Evolutionary conservation across 2,329 filamentous ascomycete species (phyloP), one percentile per base, ranked within the genome.

Genomic region (Septoria petroselini): DNA sequence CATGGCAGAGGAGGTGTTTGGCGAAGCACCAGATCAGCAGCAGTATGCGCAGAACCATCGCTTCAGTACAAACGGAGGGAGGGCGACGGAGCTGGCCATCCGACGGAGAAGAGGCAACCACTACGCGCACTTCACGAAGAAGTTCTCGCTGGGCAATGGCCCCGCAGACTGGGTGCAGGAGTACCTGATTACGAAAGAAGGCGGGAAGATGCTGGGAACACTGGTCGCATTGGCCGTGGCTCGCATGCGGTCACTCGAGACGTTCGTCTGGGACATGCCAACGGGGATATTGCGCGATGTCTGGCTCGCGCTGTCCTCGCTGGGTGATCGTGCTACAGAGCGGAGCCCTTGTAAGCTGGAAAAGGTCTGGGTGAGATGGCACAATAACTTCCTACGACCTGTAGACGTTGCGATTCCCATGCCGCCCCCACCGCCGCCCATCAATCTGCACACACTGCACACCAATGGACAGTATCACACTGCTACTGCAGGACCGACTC

Each of bases 191-290:
- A 84, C 80, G 2, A 91, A 90, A 68, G 87, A 91, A 65, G 83
- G 84, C 49, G 88, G 88, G 2, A 93, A 91, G 71, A 90, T 93
- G 86, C 76, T 93, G n/a, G 86, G 87, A 4, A 91, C 86, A 1
- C 72, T 93, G 41, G 87, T 90, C 9, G 86, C 87, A 7, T 71
- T 91, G 57, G 86, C 87, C 9, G 76, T 93, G n/a, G 82, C 84
- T 35, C 84, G 86, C 55, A 93, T 93, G 88, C 74, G 82, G 43
- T 88, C 88, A 62, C 75, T 94, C 31, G 88, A 93, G 68, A 83
- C 82, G 0, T 93, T 93, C 62, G 76, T 88, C 2, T 93, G 88
- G 88, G 88, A 94, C 63, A 91, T 93, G 88, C 88, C 88, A 0
- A 93, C 88, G 0, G 88, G 88, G 1, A 85, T 93, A 14, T 71